Evolutionary conservation across 495 filamentous ascomycete species (phyloP).

Genomic region (Antarctomyces pellizariae): DNA sequence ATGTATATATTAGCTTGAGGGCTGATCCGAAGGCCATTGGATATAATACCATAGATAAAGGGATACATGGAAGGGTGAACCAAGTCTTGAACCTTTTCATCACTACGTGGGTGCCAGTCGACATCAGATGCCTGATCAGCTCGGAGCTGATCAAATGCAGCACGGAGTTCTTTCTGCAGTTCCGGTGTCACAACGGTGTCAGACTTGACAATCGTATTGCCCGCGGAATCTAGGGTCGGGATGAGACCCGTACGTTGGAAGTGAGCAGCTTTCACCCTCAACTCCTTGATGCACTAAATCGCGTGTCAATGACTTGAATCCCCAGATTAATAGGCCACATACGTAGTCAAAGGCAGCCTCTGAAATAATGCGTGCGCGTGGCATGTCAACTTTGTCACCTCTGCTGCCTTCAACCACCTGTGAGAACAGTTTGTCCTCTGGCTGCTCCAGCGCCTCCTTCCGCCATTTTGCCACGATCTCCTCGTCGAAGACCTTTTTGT

Average conservation of each 20-base stretch:
- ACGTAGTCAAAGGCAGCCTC: neutral
- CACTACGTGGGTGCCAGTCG: conserved; percentile 9
- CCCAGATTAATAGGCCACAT: conserved; percentile 2
- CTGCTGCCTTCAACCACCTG: conserved; percentile 6
- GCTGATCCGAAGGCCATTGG: too few relatives aligned
- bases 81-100: conserved; percentile 13
- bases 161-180: conserved; percentile 16
- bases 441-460: conserved; percentile 12
- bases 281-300: conserved; percentile 13
- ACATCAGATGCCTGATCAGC: conserved; percentile 6
- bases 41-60: conserved; percentile 19
- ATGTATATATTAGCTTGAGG: too few relatives aligned
- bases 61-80: conserved; percentile 22
- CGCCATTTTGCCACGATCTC: conserved; percentile 16
- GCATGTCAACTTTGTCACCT: too few relatives aligned
- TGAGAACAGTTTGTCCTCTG: conserved; percentile 12
- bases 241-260: conserved; percentile 5
- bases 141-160: conserved; percentile 9
- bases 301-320: too few relatives aligned
- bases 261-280: conserved; percentile 10
- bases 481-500: conserved; percentile 29
- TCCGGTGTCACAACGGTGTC: conserved; percentile 8
- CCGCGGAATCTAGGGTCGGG: conserved; percentile 4
- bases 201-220: conserved; percentile 14
- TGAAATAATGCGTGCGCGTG: too few relatives aligned